Conservation (phyloP, 306 rosid species). For the Urtica urens region DNA sequence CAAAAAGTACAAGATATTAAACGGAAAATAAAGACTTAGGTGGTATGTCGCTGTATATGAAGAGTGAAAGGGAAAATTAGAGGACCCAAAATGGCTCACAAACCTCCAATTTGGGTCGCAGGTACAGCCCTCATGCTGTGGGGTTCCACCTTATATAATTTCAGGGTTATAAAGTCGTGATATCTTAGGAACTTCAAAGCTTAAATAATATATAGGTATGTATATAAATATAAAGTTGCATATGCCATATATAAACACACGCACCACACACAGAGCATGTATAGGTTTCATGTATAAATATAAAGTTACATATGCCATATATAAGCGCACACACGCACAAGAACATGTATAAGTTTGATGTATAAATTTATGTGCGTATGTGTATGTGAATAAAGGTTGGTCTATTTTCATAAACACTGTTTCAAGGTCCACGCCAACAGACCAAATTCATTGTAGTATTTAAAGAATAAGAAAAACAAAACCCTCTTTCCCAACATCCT, state of each 20-base stretch:
- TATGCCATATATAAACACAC: neutral
- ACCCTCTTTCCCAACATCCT: conserved; percentile 2
- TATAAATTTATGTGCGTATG: neutral
- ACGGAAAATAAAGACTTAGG: too few species aligned
- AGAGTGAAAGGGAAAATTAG: neutral
- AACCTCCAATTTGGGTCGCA: conserved; percentile 6
- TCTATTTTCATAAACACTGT: conserved; percentile 4
- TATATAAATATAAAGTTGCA: neutral
- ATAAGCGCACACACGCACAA: neutral
- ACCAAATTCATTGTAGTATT: conserved; percentile 2
- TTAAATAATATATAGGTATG: neutral
- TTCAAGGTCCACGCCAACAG: conserved; percentile 2
- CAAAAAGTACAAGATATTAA: too few species aligned
- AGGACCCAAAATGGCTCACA: conserved; percentile 9
- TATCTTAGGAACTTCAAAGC: neutral
- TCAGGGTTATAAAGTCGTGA: too few species aligned
- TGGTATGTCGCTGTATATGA: conserved; percentile 15
- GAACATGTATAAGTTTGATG: neutral
- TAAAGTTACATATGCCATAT: neutral
- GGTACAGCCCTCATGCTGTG: neutral
- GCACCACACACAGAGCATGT: neutral
- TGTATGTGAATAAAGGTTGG: neutral
- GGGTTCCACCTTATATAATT: conserved; percentile 4
- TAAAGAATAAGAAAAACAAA: too few species aligned
- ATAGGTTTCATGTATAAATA: neutral